Evolutionary conservation across 78 protist species (phyloP), one percentile per base, ranked within the genome.

Genomic region (Tieghemostelium lacteum): DNA sequence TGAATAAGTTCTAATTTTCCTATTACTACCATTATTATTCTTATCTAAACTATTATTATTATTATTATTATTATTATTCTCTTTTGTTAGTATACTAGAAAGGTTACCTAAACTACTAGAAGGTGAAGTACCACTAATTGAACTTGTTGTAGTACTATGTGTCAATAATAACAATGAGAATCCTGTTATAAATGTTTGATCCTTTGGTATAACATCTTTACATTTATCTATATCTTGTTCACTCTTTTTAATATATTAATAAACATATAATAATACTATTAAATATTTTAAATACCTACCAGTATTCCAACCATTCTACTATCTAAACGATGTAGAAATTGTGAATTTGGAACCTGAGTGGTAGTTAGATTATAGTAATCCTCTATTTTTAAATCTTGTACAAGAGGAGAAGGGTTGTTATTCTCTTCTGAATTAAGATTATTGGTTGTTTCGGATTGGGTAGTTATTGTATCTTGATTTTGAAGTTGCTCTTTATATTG

Each of bases 271-370:
- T 10, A 66, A 42, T 66, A 5, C n/a, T 4, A 42, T 63, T 12
- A 63, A 24, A 26, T 31, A 6, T 66, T 2, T 42, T 22, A 40
- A 74, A n/a, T 45, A 63, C 87, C n/a, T 76, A 77, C 87, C 80
- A 83, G 58, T 42, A 83, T 57, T 26, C 91, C 91, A 58, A 83
- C 73, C 91, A 83, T 83, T 60, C 78, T 83, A 58, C 80, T 69
- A 83, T 83, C 91, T 14, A 83, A 42, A 33, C 91, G 34, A 45
- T 52, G 71, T n/a, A 83, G 78, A 20, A 83, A 17, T 22, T 83
- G 37, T 40, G 91, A 64, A n/a, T 66, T 83, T 66, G 91, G 78
- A n/a, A 67, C 75, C 45, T 69, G 78, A n/a, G 91, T 83, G 14
- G 76, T 69, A 22, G 91, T 69, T 58, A 83, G 29, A 83, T 83